Percentiles rank a stretch among this genome's conserved stretches.
Evolutionary conservation across 768 basidiomycete genomes (phyloP).

Genomic region (Candolleomyces aberdarensis): DNA sequence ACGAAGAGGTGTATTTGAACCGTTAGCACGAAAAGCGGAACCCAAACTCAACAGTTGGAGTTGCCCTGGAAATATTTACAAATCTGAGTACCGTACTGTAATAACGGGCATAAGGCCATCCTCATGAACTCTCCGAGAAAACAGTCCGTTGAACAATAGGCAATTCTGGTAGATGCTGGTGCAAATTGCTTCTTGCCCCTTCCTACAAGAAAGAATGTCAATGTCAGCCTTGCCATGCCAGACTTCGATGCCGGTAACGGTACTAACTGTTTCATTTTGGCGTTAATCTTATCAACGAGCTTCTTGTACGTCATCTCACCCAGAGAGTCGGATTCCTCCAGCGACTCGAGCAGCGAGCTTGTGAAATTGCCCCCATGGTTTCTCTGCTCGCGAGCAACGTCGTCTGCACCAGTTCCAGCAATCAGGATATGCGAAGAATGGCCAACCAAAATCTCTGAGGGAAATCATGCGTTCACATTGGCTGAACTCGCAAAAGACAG

Average conservation of each 20-base stretch:
- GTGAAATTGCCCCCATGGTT: neutral
- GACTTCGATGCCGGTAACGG: neutral
- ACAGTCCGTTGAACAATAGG: neutral
- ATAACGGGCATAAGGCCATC: neutral
- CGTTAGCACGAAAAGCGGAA: too few species aligned
- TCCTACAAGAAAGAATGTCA: neutral
- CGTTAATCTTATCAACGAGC: neutral
- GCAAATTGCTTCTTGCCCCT: neutral
- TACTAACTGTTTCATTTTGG: neutral
- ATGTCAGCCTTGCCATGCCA: neutral
- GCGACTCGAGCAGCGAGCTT: neutral
- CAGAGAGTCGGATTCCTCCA: neutral
- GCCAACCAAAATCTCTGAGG: neutral
- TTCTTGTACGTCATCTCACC: neutral
- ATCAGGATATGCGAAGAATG: neutral
- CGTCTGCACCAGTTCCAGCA: neutral
- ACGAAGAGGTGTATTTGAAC: too few species aligned
- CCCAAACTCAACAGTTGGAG: too few species aligned
- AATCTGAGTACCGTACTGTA: neutral
- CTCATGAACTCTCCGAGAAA: neutral
- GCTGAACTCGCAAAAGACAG: neutral
- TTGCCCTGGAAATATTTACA: neutral
- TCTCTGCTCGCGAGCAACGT: neutral
- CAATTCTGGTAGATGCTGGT: neutral
- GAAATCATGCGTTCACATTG: neutral